phyloP scores from a whole-genome alignment of 345 rosid species.

The Camelina laxa region DNA sequence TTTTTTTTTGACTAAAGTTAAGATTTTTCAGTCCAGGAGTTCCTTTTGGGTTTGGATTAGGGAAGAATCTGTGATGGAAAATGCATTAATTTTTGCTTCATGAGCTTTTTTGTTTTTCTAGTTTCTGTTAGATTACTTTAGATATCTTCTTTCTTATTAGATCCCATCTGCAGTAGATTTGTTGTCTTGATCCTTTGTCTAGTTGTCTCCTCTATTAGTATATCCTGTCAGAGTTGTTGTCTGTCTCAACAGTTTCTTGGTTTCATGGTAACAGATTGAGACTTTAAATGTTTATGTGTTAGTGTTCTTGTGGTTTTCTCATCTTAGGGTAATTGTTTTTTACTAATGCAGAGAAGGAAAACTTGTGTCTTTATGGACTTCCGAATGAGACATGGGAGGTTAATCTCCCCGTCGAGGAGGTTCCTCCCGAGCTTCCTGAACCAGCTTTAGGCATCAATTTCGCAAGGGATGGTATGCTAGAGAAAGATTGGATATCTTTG shows the following conservation, averaged over 20 bases:
- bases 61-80: not conserved
- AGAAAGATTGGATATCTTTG: conserved; percentile 93
- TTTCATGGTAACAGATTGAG: not conserved
- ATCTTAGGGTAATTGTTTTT: not conserved
- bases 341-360: conserved; percentile 75
- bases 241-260: not conserved
- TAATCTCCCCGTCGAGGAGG: conserved; percentile 97
- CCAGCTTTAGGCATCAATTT: conserved; percentile 97
- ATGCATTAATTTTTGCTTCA: conserved; percentile 9
- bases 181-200: not conserved
- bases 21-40: not conserved
- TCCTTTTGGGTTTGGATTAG: not conserved
- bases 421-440: conserved; percentile 99
- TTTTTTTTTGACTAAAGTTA: not conserved
- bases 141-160: not conserved
- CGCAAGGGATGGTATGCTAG: conserved; percentile 98
- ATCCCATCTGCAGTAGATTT: not conserved
- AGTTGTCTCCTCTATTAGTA: not conserved
- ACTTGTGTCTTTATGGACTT: conserved; percentile 91
- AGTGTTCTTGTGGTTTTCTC: conserved; percentile 4
- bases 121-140: not conserved
- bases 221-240: not conserved
- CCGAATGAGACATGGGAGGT: conserved; percentile 99
- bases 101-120: conserved; percentile 1
- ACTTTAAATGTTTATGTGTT: conserved; percentile 4